Percentiles rank a stretch among this genome's conserved stretches.
Evolutionary conservation across 495 filamentous ascomycete species (phyloP).

Genomic region (Aspergillus hancockii): DNA sequence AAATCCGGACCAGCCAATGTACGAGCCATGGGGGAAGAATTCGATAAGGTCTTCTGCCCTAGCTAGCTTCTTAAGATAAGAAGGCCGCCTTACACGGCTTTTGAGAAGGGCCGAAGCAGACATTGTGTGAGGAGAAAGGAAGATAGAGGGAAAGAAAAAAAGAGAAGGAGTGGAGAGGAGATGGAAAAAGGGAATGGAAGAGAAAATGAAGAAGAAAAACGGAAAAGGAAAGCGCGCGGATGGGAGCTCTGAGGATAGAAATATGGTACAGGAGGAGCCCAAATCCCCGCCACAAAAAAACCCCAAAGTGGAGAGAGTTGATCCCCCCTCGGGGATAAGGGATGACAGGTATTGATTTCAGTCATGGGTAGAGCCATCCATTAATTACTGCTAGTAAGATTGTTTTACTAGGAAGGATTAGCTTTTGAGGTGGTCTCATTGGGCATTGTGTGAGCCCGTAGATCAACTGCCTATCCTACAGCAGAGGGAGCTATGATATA

Average conservation of each 20-base stretch:
- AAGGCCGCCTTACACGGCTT: constrained; percentile 72
- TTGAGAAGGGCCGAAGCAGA: constrained; percentile 72
- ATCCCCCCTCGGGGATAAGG: constrained; percentile 4
- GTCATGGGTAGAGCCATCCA: neutral
- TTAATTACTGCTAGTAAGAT: constrained; percentile 2
- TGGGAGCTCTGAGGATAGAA: constrained; percentile 24
- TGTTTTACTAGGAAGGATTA: neutral
- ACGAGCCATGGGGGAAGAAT: constrained; percentile 78
- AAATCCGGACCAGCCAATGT: constrained; percentile 89
- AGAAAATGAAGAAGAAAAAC: constrained; percentile 18
- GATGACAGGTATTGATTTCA: neutral
- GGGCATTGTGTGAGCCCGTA: neutral
- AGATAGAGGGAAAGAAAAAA: constrained; percentile 12
- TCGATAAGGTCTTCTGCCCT: constrained; percentile 77
- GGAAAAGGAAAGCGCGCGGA: constrained; percentile 16
- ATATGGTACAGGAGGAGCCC: constrained; percentile 17
- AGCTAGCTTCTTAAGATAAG: constrained; percentile 77
- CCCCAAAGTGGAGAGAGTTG: constrained; percentile 4
- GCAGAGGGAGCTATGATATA: no score
- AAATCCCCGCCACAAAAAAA: constrained; percentile 17
- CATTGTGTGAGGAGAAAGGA: constrained; percentile 27
- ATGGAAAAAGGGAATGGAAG: constrained; percentile 11
- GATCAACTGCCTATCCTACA: neutral
- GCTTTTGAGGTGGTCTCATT: neutral
- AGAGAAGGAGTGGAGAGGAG: constrained; percentile 17